Percentiles rank a stretch among this genome's conserved stretches.
phyloP scores from a whole-genome alignment of 208 protist species.

The Leishmania gerbilli region DNA sequence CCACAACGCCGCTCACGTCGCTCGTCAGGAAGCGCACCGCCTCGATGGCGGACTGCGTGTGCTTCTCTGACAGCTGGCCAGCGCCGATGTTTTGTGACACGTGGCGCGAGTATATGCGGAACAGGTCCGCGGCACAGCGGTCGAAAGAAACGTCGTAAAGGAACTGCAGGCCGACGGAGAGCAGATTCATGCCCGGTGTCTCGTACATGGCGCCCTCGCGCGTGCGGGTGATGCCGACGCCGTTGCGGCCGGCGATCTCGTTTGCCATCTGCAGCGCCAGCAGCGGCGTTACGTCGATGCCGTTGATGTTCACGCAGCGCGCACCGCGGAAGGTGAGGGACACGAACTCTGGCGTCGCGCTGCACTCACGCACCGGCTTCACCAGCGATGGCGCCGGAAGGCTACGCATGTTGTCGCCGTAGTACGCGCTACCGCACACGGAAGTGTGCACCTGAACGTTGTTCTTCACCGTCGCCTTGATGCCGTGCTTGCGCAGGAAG shows the following conservation, averaged over 20 bases:
- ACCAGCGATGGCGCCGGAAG: conserved; percentile 63
- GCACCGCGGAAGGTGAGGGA: conserved; percentile 74
- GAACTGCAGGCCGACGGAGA: conserved; percentile 69
- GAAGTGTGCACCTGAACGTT: conserved; percentile 81
- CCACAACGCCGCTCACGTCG: conserved; percentile 81
- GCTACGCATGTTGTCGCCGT: conserved; percentile 63
- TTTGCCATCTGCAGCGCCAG: conserved; percentile 86
- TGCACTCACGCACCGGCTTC: conserved; percentile 64
- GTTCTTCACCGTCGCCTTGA: conserved; percentile 60
- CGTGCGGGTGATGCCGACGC: conserved; percentile 80
- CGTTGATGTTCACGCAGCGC: conserved; percentile 86
- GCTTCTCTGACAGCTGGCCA: conserved; percentile 75
- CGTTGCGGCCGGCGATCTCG: conserved; percentile 89
- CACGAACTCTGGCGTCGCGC: conserved; percentile 75
- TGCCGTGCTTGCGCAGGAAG: conserved; percentile 74
- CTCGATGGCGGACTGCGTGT: conserved; percentile 83
- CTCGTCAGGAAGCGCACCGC: conserved; percentile 78
- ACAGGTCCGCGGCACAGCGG: conserved; percentile 65
- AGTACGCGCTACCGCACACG: conserved; percentile 86
- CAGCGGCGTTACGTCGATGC: conserved; percentile 76
- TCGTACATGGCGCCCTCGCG: conserved; percentile 90
- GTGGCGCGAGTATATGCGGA: conserved; percentile 80
- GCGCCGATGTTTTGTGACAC: conserved; percentile 69
- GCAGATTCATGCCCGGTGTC: conserved; percentile 89
- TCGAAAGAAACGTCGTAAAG: conserved; percentile 92